Evolutionary conservation across 1,284 basidiomycete genomes (phyloP).

Genomic region (Hortiboletus rubellus): DNA sequence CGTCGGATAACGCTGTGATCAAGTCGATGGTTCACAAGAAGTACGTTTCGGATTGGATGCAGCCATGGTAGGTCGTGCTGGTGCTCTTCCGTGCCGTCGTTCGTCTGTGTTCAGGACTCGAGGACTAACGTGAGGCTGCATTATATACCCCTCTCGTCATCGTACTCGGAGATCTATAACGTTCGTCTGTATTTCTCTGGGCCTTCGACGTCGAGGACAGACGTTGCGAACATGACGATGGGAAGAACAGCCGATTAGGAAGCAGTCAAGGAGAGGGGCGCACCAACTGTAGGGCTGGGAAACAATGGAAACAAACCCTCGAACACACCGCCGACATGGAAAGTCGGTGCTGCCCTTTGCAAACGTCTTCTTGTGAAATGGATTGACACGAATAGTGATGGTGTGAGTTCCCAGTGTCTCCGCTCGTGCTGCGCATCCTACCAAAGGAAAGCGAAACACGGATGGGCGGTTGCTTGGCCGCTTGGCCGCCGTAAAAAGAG

Average conservation of each 20-base stretch:
- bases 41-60: slow-evolving; percentile 83
- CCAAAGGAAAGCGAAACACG: too few relatives aligned
- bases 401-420: too few relatives aligned
- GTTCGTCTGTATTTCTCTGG: slow-evolving; percentile 87
- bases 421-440: too few relatives aligned
- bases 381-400: slow-evolving; percentile 40
- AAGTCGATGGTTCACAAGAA: slow-evolving; percentile 91
- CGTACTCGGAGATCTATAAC: slow-evolving; percentile 90
- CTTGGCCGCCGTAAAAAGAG: too few relatives aligned
- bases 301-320: slow-evolving; percentile 85
- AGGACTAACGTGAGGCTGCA: slow-evolving; percentile 66
- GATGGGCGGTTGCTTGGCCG: too few relatives aligned
- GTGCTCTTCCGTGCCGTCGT: background rate
- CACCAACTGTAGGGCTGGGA: slow-evolving; percentile 75
- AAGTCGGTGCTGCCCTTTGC: slow-evolving; percentile 44
- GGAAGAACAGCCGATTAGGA: slow-evolving; percentile 24
- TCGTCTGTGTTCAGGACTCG: too few relatives aligned
- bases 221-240: slow-evolving; percentile 46
- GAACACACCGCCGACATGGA: slow-evolving; percentile 88
- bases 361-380: slow-evolving; percentile 1
- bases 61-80: slow-evolving; percentile 64
- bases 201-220: slow-evolving; percentile 60
- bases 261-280: slow-evolving; percentile 65
- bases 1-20: slow-evolving; percentile 84
- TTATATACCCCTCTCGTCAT: slow-evolving; percentile 85